Conservation (phyloP, 306 rosid species). For the Vigna nakashimae region DNA sequence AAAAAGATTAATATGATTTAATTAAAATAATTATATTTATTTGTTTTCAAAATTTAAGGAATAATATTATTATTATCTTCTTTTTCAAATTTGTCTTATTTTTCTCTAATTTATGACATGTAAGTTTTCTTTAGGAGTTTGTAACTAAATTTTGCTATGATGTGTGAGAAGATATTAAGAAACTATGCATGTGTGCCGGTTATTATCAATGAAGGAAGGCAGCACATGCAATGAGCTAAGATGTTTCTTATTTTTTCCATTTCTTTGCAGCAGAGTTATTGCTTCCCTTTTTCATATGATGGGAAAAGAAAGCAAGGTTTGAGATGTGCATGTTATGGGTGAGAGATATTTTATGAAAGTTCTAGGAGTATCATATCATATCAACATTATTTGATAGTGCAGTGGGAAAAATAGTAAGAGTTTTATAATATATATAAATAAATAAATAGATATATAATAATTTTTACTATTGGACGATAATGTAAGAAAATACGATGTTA, state of each 20-base stretch:
- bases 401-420: neutral
- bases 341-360: slow-evolving; percentile 36
- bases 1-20: no score
- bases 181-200: neutral
- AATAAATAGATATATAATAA: no score
- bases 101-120: neutral
- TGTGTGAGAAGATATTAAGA: neutral
- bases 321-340: neutral
- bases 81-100: no score
- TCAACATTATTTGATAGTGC: neutral
- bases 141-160: neutral
- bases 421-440: no score
- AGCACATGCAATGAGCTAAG: neutral
- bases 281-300: neutral
- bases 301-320: neutral
- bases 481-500: no score
- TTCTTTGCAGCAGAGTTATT: neutral
- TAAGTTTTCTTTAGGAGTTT: neutral
- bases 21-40: no score
- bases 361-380: neutral
- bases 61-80: no score
- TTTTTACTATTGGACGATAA: no score
- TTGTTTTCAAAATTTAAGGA: no score
- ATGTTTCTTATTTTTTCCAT: neutral
- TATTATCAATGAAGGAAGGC: no score